Evolutionary conservation across 352 stramenopile species (phyloP), one percentile per base, ranked within the genome.

Genomic region (Blastocystis sp.): DNA sequence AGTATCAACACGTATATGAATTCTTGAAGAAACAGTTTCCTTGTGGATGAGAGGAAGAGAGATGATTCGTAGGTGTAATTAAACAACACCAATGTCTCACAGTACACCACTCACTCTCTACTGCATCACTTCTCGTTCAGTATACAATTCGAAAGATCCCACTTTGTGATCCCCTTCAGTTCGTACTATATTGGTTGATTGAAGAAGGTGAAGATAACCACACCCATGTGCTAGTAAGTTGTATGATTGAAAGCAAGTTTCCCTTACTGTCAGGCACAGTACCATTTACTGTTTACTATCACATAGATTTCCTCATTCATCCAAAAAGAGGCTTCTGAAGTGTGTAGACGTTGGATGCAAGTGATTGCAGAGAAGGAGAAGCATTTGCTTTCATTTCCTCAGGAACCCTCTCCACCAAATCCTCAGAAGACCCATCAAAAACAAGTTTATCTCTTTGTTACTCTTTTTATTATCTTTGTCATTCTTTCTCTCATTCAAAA

Each of bases 1-100:
- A 68, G 22, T 84, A 40, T 24, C 73, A 84, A n/a, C 73, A 84
- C 22, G 48, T 66, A 19, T 84, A 84, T 27, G n/a, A 19, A 24
- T 19, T 84, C 27, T 11, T 84, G n/a, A 66, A 53, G 56, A 84
- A 84, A 44, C 51, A 66, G 42, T 30, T 84, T 17, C 22, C 73
- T 15, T 84, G 73, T 60, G 24, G 15, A 9, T 22, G 17, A 51
- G 30, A 22, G 13, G 15, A 48, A 15, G 1, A 30, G 3, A 3
- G 13, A n/a, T 76, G 13, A 76, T 44, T 22, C 27, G 13, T 51
- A 76, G 64, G 64, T 48, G 64, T 76, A n/a, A 53, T 44, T 11
- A 37, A 48, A 48, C 73, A 84, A 37, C 53, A 68, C 19, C 73
- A 84, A 24, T 53, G 30, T 24, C 27, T 84, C 24, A 56, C 68